These are phyloP conservation scores for Neurospora sp. DNA, from an alignment of 2,329 filamentous ascomycete genomes.

Conservation along the genomic window DNA sequence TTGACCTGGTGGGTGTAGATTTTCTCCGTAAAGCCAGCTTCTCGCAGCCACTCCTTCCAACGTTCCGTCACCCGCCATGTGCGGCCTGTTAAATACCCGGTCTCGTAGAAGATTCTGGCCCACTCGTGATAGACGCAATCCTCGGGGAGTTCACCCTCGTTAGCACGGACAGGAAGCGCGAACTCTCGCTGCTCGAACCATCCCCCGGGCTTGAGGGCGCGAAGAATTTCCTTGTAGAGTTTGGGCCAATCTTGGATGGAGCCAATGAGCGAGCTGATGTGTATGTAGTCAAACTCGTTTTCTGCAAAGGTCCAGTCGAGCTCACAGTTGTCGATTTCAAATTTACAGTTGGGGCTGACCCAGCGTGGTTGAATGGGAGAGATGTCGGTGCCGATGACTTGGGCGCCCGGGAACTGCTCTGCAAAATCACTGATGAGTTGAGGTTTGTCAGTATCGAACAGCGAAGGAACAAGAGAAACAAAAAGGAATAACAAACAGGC, in stretches of 20 bases:
- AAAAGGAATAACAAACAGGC: not conserved
- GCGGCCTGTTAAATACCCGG: constrained; percentile 4
- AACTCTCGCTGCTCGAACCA: constrained; percentile 12
- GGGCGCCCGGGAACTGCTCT: constrained; percentile 31
- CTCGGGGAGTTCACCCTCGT: constrained; percentile 2
- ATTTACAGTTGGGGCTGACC: constrained; percentile 43
- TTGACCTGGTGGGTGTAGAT: constrained; percentile 1
- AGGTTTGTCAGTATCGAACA: not conserved
- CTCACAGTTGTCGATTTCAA: constrained; percentile 18
- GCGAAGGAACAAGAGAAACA: not conserved
- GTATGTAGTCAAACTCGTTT: not conserved
- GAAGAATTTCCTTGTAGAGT: not conserved
- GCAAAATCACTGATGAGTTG: constrained; percentile 15
- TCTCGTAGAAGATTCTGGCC: constrained; percentile 2
- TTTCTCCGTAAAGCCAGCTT: constrained; percentile 8
- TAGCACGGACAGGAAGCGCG: constrained; percentile 2
- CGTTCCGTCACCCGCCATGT: constrained; percentile 3
- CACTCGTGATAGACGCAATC: constrained; percentile 6
- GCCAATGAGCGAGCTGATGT: constrained; percentile 1
- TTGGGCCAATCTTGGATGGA: not conserved
- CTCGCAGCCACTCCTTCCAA: constrained; percentile 7
- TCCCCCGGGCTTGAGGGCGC: constrained; percentile 1
- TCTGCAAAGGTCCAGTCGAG: not conserved
- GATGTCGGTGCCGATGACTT: constrained; percentile 44
- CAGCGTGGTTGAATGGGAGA: constrained; percentile 46